phyloP scores from a whole-genome alignment of 2,329 filamentous ascomycete species.

The Proliferodiscus dingleyae region DNA sequence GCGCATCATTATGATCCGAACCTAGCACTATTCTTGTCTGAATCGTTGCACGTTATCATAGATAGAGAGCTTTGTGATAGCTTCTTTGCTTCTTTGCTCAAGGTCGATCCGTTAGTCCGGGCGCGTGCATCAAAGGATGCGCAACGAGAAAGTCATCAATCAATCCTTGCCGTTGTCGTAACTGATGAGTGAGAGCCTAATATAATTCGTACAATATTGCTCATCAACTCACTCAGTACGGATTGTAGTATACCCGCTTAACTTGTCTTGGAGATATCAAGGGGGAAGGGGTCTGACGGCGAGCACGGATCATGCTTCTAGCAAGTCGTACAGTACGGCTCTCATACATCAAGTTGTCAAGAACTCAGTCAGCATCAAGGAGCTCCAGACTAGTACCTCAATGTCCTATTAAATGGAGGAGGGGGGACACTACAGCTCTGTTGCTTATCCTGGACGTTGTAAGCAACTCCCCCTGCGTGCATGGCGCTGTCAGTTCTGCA shows the following conservation, averaged over 20 bases:
- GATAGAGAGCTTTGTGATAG: conserved; percentile 37
- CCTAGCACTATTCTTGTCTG: conserved; percentile 12
- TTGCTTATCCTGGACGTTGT: too few relatives aligned
- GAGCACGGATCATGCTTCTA: too few relatives aligned
- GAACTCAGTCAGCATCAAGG: neutral
- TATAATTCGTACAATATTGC: neutral
- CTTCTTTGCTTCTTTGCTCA: neutral
- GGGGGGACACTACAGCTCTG: too few relatives aligned
- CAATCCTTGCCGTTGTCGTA: neutral
- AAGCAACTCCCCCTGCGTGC: too few relatives aligned
- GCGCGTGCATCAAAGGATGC: neutral
- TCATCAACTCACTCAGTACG: neutral
- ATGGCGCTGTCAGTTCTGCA: too few relatives aligned
- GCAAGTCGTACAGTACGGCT: too few relatives aligned
- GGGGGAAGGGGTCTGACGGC: too few relatives aligned
- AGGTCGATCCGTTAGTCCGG: neutral
- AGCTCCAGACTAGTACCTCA: too few relatives aligned
- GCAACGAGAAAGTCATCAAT: neutral
- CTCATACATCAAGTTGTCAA: neutral
- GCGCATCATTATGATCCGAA: conserved; percentile 15
- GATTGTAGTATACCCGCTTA: neutral
- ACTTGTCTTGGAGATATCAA: neutral
- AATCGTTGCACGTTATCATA: conserved; percentile 16
- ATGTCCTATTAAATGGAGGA: too few relatives aligned
- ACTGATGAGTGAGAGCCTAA: neutral